These are phyloP conservation scores for Coprinopsis marcescibilis DNA, from an alignment of 768 basidiomycete species.

Conservation along the genomic window DNA sequence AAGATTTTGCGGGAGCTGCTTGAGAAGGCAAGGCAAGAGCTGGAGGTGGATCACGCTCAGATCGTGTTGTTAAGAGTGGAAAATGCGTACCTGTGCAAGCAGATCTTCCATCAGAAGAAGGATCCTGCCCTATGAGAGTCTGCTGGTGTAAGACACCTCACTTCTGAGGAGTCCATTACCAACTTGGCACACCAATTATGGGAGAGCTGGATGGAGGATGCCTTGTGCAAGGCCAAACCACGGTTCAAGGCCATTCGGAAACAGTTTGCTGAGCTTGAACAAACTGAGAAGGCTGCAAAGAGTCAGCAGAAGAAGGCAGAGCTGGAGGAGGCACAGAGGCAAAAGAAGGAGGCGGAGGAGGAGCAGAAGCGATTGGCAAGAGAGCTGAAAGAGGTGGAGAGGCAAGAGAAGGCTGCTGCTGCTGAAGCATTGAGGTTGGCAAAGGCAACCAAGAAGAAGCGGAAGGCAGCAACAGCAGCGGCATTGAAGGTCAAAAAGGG, in stretches of 20 bases:
- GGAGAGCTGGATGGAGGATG: slow-evolving; percentile 7
- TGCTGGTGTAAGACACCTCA: slow-evolving; percentile 19
- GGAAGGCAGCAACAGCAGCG: not conserved
- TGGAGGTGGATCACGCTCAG: slow-evolving; percentile 18
- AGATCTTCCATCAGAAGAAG: slow-evolving; percentile 15
- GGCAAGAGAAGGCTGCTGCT: slow-evolving; percentile 1
- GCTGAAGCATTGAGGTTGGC: slow-evolving; percentile 5
- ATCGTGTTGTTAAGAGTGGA: slow-evolving; percentile 24
- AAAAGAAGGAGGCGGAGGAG: slow-evolving; percentile 5
- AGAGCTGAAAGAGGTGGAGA: not conserved
- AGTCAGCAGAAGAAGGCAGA: slow-evolving; percentile 10
- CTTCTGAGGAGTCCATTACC: slow-evolving; percentile 13
- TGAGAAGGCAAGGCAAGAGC: slow-evolving; percentile 10
- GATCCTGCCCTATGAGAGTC: slow-evolving; percentile 12
- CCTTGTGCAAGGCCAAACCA: slow-evolving; percentile 1
- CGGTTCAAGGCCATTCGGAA: slow-evolving; percentile 9
- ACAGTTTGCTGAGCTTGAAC: slow-evolving; percentile 2
- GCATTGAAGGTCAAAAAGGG: too few relatives aligned
- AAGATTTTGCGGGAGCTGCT: slow-evolving; percentile 13
- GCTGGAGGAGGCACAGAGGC: slow-evolving; percentile 8
- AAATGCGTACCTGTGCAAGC: slow-evolving; percentile 20
- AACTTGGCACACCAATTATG: slow-evolving; percentile 12
- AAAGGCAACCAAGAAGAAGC: not conserved
- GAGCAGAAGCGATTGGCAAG: not conserved
- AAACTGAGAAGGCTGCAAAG: slow-evolving; percentile 5